Evolutionary conservation across 73 alveolate species (phyloP).

Genomic region (Urostyla sp.): DNA sequence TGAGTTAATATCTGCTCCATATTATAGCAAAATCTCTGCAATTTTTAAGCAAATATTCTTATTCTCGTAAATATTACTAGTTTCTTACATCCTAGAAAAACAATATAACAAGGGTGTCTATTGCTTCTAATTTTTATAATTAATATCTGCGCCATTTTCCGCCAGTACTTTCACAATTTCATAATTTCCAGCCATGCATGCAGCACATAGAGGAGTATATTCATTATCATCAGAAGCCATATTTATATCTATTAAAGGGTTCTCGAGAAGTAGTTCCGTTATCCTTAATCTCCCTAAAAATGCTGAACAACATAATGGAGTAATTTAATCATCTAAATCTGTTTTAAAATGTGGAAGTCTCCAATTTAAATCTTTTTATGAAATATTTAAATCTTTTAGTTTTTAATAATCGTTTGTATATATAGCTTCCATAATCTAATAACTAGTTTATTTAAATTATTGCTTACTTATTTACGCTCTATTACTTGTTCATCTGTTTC

Average conservation of each 20-base stretch:
- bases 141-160: constrained; percentile 84
- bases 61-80: constrained; percentile 77
- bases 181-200: constrained; percentile 83
- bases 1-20: constrained; percentile 85
- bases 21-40: constrained; percentile 76
- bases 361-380: constrained; percentile 61
- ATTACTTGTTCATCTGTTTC: no score
- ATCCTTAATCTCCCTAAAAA: constrained; percentile 75
- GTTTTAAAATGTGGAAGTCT: constrained; percentile 70
- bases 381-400: constrained; percentile 33
- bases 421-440: constrained; percentile 41
- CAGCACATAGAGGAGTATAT: constrained; percentile 77
- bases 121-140: constrained; percentile 61
- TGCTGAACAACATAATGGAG: constrained; percentile 81
- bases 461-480: no score
- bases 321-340: constrained; percentile 78
- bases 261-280: constrained; percentile 73
- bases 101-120: constrained; percentile 76
- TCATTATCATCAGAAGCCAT: constrained; percentile 79
- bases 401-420: constrained; percentile 59
- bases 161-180: constrained; percentile 72
- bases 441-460: no score
- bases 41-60: constrained; percentile 83
- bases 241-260: constrained; percentile 73
- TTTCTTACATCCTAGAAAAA: constrained; percentile 80